phyloP scores from a whole-genome alignment of 106 monocot genomes.

The Triglochin maritima region DNA sequence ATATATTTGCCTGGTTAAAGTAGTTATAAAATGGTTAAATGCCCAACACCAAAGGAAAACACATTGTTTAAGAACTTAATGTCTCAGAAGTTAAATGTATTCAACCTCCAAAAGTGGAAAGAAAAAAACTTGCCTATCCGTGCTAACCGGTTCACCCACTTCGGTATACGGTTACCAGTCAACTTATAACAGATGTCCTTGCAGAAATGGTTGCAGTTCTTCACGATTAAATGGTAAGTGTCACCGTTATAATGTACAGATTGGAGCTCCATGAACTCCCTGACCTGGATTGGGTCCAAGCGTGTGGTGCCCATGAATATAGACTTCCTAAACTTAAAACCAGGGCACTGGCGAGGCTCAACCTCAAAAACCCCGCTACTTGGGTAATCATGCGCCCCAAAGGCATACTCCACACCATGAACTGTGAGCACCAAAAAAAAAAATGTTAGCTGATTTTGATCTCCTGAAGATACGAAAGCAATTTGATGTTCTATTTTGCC shows the following conservation, averaged over 20 bases:
- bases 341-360: constrained; percentile 79
- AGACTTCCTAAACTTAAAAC: constrained; percentile 79
- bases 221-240: constrained; percentile 68
- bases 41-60: no score
- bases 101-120: no score
- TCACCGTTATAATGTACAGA: constrained; percentile 72
- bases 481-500: no score
- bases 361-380: constrained; percentile 89
- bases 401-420: constrained; percentile 89
- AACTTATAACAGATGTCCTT: constrained; percentile 75
- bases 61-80: no score
- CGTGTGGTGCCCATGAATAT: constrained; percentile 75
- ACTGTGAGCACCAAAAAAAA: constrained; percentile 33
- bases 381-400: constrained; percentile 85
- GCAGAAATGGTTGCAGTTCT: constrained; percentile 93
- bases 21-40: no score
- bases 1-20: no score
- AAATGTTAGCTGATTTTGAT: not conserved
- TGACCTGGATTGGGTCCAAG: constrained; percentile 66
- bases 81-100: no score
- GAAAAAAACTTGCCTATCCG: constrained; percentile 41
- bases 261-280: constrained; percentile 81
- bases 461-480: not conserved
- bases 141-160: constrained; percentile 89
- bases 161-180: constrained; percentile 75